Base-by-base conservation (phyloP, 1,139 yeast genomes). In the Kurtzmaniella quercitrusa region DNA sequence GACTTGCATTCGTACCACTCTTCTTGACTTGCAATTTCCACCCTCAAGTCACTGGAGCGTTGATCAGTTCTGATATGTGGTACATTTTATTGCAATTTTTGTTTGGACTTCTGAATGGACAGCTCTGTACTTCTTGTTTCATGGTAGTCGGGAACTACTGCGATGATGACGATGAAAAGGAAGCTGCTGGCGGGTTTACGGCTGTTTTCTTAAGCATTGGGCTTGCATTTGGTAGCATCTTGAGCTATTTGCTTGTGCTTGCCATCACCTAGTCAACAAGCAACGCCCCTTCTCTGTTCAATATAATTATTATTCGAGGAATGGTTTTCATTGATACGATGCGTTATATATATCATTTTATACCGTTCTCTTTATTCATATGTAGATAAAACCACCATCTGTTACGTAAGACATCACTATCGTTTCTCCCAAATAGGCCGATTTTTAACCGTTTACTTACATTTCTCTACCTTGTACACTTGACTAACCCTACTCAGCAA, bases 181-280 rank as follows among this genome's bases (percentile, higher is more conserved):
- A 87, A 51, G 96, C 96, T 0, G 96, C 98, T 1, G 96, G 97
- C 34, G 97, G 96, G 3, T 86, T 90, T 60, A 85, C 95, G 45
- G 81, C 89, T 1, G 79, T 89, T 15, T 80, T 86, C 51, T 72
- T 89, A 43, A 83, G 91, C 47, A 56, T 79, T 17, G 96, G 96
- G 0, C 70, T 90, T 44, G 82, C 94, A 0, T 68, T 76, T 2
- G 97, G 98, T 2, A 82, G 95, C 50, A 55, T 90, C 1, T 60
- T 84, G 42, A 84, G 95, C 55, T 88, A 88, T 57, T 57, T 79
- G 1, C 73, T 87, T 46, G 90, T 83, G 9, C 48, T 65, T 23
- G 43, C 54, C 29, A 57, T 66, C 23, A 51, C 36, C 10, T 31
- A 31, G 36, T 21, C 14, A 18, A 4, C 6, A 19, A 16, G 9